phyloP scores from a whole-genome alignment of 2,329 filamentous ascomycete genomes.

The Paecilomyces fulvus region DNA sequence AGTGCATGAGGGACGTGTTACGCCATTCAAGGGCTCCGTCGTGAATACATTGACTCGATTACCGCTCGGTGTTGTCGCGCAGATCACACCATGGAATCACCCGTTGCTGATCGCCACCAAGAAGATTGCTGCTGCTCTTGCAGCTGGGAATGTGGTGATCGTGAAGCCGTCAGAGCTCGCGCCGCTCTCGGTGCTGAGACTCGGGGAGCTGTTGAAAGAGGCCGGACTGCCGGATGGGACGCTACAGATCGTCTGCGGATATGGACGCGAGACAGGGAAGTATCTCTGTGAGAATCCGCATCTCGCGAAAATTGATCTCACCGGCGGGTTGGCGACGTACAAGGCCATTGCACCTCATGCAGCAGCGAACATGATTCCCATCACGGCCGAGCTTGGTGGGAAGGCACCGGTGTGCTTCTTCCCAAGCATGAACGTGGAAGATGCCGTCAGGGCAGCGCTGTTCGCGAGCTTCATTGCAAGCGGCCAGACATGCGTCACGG shows the following conservation, averaged over 20 bases:
- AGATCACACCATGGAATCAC: conserved; percentile 33
- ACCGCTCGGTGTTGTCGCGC: conserved; percentile 32
- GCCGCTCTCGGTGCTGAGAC: conserved; percentile 33
- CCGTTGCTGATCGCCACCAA: conserved; percentile 29
- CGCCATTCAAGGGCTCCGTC: conserved; percentile 48
- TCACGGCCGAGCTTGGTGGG: conserved; percentile 17
- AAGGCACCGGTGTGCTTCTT: conserved; percentile 20
- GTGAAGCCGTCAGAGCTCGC: conserved; percentile 35
- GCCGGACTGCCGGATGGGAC: conserved; percentile 37
- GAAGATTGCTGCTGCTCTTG: conserved; percentile 32
- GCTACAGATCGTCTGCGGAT: conserved; percentile 43
- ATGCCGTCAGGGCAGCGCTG: conserved; percentile 17
- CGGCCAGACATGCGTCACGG: conserved; percentile 50
- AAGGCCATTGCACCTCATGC: conserved; percentile 13
- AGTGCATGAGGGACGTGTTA: conserved; percentile 57
- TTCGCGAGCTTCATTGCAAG: conserved; percentile 44
- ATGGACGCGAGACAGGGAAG: conserved; percentile 45
- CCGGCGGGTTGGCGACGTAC: conserved; percentile 14
- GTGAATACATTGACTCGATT: conserved; percentile 29
- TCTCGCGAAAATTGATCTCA: conserved; percentile 16
- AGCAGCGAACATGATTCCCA: conserved; percentile 11
- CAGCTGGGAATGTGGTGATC: conserved; percentile 33
- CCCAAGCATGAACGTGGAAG: conserved; percentile 11
- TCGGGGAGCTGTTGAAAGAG: conserved; percentile 33
- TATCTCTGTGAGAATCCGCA: conserved; percentile 35